Evolutionary conservation across 495 filamentous ascomycete species (phyloP), one percentile per base, ranked within the genome.

Genomic region (Aspergillus indologenus): DNA sequence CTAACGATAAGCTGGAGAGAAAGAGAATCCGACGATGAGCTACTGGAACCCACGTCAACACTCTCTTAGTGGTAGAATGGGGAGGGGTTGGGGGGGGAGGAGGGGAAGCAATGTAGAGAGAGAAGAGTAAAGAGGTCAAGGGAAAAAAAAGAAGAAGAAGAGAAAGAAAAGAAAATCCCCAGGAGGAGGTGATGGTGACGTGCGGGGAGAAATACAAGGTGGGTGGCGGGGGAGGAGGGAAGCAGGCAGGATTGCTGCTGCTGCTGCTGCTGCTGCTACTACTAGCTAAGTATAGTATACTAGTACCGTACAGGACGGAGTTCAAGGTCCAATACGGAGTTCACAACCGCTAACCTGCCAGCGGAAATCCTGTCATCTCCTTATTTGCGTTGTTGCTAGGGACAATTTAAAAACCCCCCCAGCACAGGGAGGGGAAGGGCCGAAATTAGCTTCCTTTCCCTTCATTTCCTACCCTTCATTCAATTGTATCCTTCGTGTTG

Each of bases 211-310:
- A 52, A 31, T 11, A 20, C 18, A 6, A 43, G 26, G 20, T 24
- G 23, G 17, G 43, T 31, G 26, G 22, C 17, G 43, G 21, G 48
- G 45, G 44, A 24, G 7, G 14, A 51, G 19, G 14, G 15, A 31
- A 51, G 44, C 18, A 40, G 29, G 40, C 29, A 56, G 15, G 26
- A 40, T 2, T 3, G 9, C 19, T 20, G 43, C n/a, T n/a, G 26
- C 40, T 14, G 18, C 23, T 45, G 43, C 34, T 56, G 24, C 20
- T 46, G 23, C 56, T 58, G 40, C n/a, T 9, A 29, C 26, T 29
- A 29, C 26, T 20, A 49, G 29, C 9, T 9, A 29, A 29, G 26
- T 29, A 29, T n/a, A n/a, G n/a, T n/a, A n/a, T n/a, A 29, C 4
- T 29, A 29, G 26, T 29, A 29, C 26, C 26, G 24, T 53, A 42